phyloP scores from a whole-genome alignment of 768 basidiomycete species.

The Steccherinum ochraceum region DNA sequence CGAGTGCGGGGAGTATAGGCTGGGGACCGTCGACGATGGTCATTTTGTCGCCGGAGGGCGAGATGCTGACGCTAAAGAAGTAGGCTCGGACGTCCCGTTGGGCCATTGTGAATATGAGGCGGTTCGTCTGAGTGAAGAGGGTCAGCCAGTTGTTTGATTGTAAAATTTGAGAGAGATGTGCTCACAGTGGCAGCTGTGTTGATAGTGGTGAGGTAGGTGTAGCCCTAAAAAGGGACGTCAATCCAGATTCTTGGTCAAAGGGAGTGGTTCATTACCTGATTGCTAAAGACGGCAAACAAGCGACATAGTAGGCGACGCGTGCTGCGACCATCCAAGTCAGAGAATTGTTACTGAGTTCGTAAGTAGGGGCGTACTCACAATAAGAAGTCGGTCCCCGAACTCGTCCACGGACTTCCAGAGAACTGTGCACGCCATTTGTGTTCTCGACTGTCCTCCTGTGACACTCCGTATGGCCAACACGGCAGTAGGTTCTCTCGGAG shows the following conservation, averaged over 20 bases:
- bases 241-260: too few relatives aligned
- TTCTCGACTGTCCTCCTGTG: constrained; percentile 35
- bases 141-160: too few relatives aligned
- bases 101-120: constrained; percentile 59
- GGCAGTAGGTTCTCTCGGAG: constrained; percentile 50
- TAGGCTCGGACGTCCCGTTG: constrained; percentile 40
- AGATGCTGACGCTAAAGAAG: constrained; percentile 65
- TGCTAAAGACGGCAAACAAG: constrained; percentile 54
- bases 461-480: constrained; percentile 65
- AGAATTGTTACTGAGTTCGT: too few relatives aligned
- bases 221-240: too few relatives aligned
- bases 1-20: constrained; percentile 31
- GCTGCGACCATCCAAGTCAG: too few relatives aligned
- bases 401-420: constrained; percentile 61
- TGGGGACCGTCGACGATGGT: constrained; percentile 36
- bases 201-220: constrained; percentile 50
- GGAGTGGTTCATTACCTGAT: constrained; percentile 21
- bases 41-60: constrained; percentile 52
- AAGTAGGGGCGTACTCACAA: background rate
- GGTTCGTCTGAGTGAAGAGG: constrained; percentile 40
- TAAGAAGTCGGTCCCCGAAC: constrained; percentile 43
- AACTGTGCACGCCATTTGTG: constrained; percentile 61
- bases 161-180: too few relatives aligned
- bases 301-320: constrained; percentile 55
- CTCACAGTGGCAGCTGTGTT: constrained; percentile 50